Percentiles rank a stretch among this genome's conserved stretches.
Conservation (phyloP, 164 flowering plant genomes). For the Dillenia turbinata region DNA sequence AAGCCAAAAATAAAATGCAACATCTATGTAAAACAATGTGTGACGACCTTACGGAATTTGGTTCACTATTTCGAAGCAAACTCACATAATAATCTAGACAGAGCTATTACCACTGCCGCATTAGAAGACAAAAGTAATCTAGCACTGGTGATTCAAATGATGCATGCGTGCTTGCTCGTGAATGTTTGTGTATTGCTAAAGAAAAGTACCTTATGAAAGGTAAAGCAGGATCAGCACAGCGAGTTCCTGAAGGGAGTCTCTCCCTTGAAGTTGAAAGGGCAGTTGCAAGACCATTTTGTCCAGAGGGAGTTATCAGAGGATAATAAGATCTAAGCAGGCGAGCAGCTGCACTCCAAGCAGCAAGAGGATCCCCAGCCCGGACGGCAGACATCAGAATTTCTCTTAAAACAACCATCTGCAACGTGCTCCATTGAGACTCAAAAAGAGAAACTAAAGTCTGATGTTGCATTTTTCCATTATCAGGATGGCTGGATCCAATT, state of each 20-base stretch:
- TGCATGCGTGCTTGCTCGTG: no score
- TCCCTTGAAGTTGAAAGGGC: conserved; percentile 86
- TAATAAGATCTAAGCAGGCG: conserved; percentile 90
- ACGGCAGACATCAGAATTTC: conserved; percentile 91
- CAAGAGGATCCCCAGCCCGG: conserved; percentile 98
- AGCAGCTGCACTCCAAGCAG: conserved; percentile 99
- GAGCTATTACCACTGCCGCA: no score
- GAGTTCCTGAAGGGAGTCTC: conserved; percentile 89
- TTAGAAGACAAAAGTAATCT: no score
- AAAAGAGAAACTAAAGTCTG: conserved; percentile 77
- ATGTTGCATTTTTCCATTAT: conserved; percentile 65
- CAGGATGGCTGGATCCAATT: conserved; percentile 38
- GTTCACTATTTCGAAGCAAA: no score
- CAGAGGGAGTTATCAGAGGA: conserved; percentile 94
- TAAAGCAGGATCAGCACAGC: conserved; percentile 94
- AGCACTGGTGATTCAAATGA: no score
- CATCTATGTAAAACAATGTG: no score
- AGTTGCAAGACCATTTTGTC: conserved; percentile 94
- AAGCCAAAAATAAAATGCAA: no score
- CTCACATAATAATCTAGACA: no score
- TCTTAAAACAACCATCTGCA: conserved; percentile 97
- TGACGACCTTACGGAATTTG: no score
- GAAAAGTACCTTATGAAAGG: conserved; percentile 82
- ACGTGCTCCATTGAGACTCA: conserved; percentile 98
- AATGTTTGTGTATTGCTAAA: no score